Base-by-base conservation (phyloP, 2,329 filamentous ascomycete species). In the Lasiodiplodia hormozganensis region DNA sequence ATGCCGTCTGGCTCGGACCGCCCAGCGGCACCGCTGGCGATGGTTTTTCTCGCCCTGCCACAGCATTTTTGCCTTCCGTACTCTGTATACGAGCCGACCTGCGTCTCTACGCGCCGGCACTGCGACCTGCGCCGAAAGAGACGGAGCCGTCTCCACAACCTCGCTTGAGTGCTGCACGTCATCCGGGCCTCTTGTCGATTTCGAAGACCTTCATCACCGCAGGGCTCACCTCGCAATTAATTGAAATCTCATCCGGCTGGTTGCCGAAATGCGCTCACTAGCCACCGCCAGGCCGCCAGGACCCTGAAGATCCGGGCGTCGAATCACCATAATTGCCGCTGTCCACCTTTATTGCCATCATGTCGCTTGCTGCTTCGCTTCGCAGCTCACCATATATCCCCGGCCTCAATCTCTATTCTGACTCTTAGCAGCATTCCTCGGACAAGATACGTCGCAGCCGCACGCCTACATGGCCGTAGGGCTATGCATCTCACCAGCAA, bases 241-340 rank as follows among this genome's bases (percentile, higher is more conserved):
- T 49, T 62, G 40, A 62, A 62, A 49, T 49, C 40, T 49, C 60
- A 34, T 31, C 51, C 62, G 62, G 62, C 51, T 54, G 43, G 31
- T 21, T 65, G 49, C 62, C 62, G 62, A 65, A 65, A 65, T 65
- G 25, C 38, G 43, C 49, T 54, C 51, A 62, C 58, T 65, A 52
- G 62, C 62, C 51, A 28, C 47, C 34, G 25, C 51, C 47, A 65
- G 49, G 47, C 62, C 47, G 38, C 62, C 47, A 65, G 49, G 62
- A 65, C 62, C 62, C 62, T 65, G 62, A 65, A 52, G 62, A 65
- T 65, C 62, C 62, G 34, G 47, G n/a, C 47, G 62, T 53, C 62
- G n/a, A 65, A 6, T 49, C 57, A 16, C 57, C 58, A 62, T 62
- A 62, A 62, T 62, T 62, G 58, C 43, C 8, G 23, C 57, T 47